Evolutionary conservation across 164 flowering plant species (phyloP).

Genomic region (Tetrastigma voinierianum): DNA sequence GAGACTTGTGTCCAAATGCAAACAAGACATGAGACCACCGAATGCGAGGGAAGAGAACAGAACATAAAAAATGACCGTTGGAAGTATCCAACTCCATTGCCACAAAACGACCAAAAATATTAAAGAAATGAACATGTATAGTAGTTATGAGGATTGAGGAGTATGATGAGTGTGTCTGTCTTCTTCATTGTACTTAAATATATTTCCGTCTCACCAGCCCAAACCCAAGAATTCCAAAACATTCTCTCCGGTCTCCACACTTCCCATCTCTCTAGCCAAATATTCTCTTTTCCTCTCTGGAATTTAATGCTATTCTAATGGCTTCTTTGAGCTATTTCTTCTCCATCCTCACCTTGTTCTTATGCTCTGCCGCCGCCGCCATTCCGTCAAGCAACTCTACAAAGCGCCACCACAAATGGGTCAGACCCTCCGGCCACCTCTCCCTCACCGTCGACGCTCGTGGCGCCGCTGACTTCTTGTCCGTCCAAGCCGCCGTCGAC

Average conservation of each 20-base stretch:
- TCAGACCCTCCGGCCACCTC: conserved; percentile 61
- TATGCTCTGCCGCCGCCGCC: conserved; percentile 2
- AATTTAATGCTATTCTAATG: conserved; percentile 15
- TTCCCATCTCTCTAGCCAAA: neutral
- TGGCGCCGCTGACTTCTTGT: conserved; percentile 59
- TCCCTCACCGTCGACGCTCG: conserved; percentile 51
- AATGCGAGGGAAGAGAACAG: conserved; percentile 3
- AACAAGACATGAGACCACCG: conserved; percentile 6
- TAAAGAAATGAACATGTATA: neutral
- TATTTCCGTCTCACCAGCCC: too few relatives aligned
- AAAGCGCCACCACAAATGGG: conserved; percentile 48
- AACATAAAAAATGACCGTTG: conserved; percentile 34
- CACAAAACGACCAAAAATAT: neutral
- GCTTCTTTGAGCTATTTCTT: conserved; percentile 2
- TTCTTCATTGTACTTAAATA: neutral
- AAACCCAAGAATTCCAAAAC: neutral
- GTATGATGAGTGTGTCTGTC: neutral
- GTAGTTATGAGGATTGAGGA: too few relatives aligned
- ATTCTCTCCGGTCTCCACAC: neutral
- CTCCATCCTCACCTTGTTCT: neutral
- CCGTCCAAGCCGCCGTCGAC: conserved; percentile 82
- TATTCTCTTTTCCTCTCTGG: neutral
- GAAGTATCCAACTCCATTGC: neutral
- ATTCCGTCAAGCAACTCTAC: conserved; percentile 11
- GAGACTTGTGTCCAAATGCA: neutral